These are phyloP conservation scores for Ormosia semicastrata DNA, from an alignment of 306 rosid species.

Conservation along the genomic window DNA sequence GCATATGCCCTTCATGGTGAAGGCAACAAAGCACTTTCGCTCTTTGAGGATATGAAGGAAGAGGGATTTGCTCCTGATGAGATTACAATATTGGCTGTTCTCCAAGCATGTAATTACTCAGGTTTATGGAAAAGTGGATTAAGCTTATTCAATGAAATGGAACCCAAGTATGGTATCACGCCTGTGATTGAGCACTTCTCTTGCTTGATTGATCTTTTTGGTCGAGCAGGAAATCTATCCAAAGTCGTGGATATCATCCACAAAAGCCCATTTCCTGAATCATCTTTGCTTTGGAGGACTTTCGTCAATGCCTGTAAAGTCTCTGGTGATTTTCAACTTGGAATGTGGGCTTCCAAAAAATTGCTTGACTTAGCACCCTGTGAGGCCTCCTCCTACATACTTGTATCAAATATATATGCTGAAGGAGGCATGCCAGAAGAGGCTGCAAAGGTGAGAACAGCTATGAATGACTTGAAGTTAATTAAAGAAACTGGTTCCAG, in stretches of 20 bases:
- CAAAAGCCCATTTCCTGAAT: slow-evolving; percentile 40
- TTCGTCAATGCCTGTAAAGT: slow-evolving; percentile 47
- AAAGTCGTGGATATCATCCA: slow-evolving; percentile 36
- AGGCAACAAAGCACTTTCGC: slow-evolving; percentile 36
- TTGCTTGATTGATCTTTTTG: slow-evolving; percentile 46
- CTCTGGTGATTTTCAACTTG: slow-evolving; percentile 40
- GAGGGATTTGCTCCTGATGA: slow-evolving; percentile 49
- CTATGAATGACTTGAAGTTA: slow-evolving; percentile 50
- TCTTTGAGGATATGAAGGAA: slow-evolving; percentile 46
- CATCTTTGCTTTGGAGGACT: slow-evolving; percentile 56
- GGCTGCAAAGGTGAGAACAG: slow-evolving; percentile 55
- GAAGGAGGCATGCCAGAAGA: slow-evolving; percentile 47
- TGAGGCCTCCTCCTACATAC: slow-evolving; percentile 54
- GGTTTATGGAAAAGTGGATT: slow-evolving; percentile 50
- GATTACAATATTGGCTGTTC: slow-evolving; percentile 45
- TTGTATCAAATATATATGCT: slow-evolving; percentile 52
- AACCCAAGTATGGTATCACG: slow-evolving; percentile 36
- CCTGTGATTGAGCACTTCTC: slow-evolving; percentile 51
- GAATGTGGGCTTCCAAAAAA: slow-evolving; percentile 39
- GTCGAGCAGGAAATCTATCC: slow-evolving; percentile 37
- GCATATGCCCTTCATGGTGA: slow-evolving; percentile 53
- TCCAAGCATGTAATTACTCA: slow-evolving; percentile 56
- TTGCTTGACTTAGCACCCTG: slow-evolving; percentile 50
- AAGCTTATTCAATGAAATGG: slow-evolving; percentile 49
- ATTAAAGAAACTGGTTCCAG: slow-evolving; percentile 56